phyloP scores from a whole-genome alignment of 2,329 filamentous ascomycete species.

The Aureobasidium sp. region DNA sequence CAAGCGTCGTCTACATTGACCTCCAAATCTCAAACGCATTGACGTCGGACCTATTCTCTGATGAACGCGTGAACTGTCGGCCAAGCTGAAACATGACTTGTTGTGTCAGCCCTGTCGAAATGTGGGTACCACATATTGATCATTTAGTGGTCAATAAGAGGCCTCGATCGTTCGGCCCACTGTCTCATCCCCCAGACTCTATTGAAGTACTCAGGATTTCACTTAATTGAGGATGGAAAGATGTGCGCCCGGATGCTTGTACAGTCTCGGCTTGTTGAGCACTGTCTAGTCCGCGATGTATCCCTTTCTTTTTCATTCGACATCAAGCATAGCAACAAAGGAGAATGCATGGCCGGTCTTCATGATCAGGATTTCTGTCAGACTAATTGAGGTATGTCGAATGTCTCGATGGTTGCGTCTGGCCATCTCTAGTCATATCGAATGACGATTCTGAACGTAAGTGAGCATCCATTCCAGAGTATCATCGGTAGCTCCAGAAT shows the following conservation, averaged over 20 bases:
- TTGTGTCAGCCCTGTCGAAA: neutral
- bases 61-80: neutral
- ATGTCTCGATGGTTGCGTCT: neutral
- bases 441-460: neutral
- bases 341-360: neutral
- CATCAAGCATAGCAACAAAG: neutral
- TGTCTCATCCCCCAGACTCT: neutral
- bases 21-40: neutral
- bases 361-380: neutral
- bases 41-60: neutral
- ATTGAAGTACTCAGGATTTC: neutral
- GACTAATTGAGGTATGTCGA: neutral
- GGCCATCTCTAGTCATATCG: neutral
- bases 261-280: neutral
- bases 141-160: neutral
- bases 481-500: neutral
- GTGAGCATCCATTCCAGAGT: neutral
- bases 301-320: too few species aligned
- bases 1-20: neutral
- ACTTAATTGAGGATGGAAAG: too few species aligned
- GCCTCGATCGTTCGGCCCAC: neutral
- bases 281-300: neutral
- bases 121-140: neutral
- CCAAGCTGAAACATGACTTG: constrained; percentile 3
- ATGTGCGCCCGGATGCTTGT: neutral